Percentiles rank a stretch among this genome's conserved stretches.
These are phyloP conservation scores for Thelonectria discophora DNA, from an alignment of 2,329 filamentous ascomycete genomes.

Conservation along the genomic window DNA sequence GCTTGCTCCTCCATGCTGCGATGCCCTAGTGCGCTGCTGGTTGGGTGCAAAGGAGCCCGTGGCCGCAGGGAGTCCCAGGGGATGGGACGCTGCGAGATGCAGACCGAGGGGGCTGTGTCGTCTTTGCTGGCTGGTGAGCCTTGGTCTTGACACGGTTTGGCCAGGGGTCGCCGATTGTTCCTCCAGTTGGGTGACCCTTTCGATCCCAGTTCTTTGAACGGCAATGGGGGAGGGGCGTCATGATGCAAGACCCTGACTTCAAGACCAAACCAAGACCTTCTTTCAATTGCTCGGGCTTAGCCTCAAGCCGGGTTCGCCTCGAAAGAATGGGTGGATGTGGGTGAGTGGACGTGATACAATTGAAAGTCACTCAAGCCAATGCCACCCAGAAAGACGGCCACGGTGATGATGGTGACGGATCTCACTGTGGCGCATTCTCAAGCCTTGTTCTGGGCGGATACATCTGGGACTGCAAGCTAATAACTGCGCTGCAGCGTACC, in stretches of 20 bases:
- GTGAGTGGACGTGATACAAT: conserved; percentile 1
- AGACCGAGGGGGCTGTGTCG: conserved; percentile 26
- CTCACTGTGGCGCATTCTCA: conserved; percentile 20
- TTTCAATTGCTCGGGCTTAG: conserved; percentile 4
- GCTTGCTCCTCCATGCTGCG: conserved; percentile 12
- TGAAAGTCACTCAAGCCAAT: background rate
- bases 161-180: conserved; percentile 16
- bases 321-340: conserved; percentile 2
- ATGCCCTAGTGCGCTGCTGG: conserved; percentile 24
- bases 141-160: conserved; percentile 29
- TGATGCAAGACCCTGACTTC: conserved; percentile 7
- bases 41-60: conserved; percentile 12
- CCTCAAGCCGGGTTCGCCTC: conserved; percentile 2
- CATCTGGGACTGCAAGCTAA: background rate
- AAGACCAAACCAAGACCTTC: conserved; percentile 9
- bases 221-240: conserved; percentile 5
- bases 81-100: conserved; percentile 24
- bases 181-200: conserved; percentile 14
- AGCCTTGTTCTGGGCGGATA: background rate
- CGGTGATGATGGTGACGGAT: background rate
- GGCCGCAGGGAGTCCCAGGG: conserved; percentile 8
- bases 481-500: conserved; percentile 23
- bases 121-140: conserved; percentile 27
- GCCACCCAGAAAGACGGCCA: background rate
- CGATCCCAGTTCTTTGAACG: conserved; percentile 3